Evolutionary conservation across 148 eudicot species (phyloP).

Genomic region (Cornus florida): DNA sequence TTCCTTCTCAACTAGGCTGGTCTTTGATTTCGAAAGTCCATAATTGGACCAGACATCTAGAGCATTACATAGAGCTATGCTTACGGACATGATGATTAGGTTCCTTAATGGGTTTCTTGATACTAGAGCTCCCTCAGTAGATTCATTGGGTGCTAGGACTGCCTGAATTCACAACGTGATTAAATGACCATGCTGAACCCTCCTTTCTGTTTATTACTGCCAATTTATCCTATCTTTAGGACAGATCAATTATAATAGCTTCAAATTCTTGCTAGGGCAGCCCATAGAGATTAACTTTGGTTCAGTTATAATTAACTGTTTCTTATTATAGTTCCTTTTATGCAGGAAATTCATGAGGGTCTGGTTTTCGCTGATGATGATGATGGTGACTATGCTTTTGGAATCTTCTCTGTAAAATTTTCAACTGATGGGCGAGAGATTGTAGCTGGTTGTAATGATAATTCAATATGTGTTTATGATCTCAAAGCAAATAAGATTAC

Average conservation of each 20-base stretch:
- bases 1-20: background rate
- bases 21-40: background rate
- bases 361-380: slow-evolving; percentile 61
- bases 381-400: slow-evolving; percentile 55
- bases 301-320: background rate
- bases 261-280: background rate
- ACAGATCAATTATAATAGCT: background rate
- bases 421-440: slow-evolving; percentile 88
- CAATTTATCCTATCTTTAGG: background rate
- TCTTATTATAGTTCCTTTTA: background rate
- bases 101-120: no score
- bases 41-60: background rate
- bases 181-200: background rate
- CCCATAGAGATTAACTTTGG: background rate
- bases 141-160: background rate
- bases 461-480: slow-evolving; percentile 82
- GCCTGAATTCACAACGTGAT: background rate
- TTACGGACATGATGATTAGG: no score
- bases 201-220: background rate
- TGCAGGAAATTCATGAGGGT: slow-evolving; percentile 91
- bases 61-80: background rate
- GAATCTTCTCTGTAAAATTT: slow-evolving; percentile 81
- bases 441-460: slow-evolving; percentile 77
- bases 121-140: no score
- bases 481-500: slow-evolving; percentile 56